Conservation (phyloP, 2,329 filamentous ascomycete species). For the Pseudopyrenochaeta lycopersici region DNA sequence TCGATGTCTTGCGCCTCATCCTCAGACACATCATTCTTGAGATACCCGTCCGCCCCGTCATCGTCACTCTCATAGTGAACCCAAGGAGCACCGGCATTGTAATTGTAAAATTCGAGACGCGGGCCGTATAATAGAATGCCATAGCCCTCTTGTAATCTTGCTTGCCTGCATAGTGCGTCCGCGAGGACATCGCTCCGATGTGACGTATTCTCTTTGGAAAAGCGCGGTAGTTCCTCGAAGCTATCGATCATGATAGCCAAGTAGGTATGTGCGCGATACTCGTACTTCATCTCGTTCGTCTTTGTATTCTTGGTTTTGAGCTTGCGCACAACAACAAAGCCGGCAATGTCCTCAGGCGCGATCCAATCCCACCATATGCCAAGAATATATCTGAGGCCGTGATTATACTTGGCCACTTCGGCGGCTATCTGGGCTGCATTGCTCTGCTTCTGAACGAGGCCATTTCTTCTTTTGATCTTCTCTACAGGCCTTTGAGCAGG, state of each 20-base stretch:
- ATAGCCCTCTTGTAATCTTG: slow-evolving; percentile 21
- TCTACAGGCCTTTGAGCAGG: background rate
- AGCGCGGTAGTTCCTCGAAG: slow-evolving; percentile 17
- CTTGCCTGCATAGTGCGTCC: slow-evolving; percentile 21
- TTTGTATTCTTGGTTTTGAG: background rate
- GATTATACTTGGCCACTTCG: background rate
- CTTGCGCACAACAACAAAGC: slow-evolving; percentile 25
- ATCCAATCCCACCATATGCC: slow-evolving; percentile 21
- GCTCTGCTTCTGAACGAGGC: background rate
- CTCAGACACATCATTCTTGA: background rate
- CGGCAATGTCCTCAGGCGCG: slow-evolving; percentile 25
- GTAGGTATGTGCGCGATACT: slow-evolving; percentile 23
- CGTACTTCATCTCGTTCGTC: background rate
- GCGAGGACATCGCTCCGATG: slow-evolving; percentile 32
- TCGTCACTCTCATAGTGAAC: background rate
- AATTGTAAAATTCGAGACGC: slow-evolving; percentile 35
- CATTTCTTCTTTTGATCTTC: slow-evolving; percentile 10
- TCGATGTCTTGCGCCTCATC: background rate
- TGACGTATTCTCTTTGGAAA: slow-evolving; percentile 9
- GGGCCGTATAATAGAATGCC: slow-evolving; percentile 36
- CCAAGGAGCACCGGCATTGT: slow-evolving; percentile 11
- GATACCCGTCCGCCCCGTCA: background rate
- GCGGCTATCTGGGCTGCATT: background rate
- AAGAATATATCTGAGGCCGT: background rate
- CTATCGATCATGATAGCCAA: slow-evolving; percentile 37